These are phyloP conservation scores for Claviceps fusiformis DNA, from an alignment of 2,329 filamentous ascomycete species.

Conservation along the genomic window DNA sequence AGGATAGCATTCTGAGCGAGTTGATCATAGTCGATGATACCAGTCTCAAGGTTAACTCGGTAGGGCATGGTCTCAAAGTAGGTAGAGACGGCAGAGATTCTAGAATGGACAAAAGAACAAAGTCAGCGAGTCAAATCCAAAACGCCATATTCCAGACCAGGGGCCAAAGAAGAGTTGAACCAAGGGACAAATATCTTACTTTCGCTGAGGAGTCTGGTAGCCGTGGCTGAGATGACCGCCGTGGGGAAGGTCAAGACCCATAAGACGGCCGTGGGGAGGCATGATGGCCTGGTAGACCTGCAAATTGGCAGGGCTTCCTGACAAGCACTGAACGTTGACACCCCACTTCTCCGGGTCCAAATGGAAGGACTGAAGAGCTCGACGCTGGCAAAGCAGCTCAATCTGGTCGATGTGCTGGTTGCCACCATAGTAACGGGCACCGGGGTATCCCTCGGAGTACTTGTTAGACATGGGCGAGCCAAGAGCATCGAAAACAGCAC, in stretches of 20 bases:
- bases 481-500: constrained; percentile 93
- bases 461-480: constrained; percentile 96
- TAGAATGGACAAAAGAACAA: constrained; percentile 13
- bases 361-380: constrained; percentile 84
- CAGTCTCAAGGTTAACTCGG: constrained; percentile 75
- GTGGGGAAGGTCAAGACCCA: constrained; percentile 91
- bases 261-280: constrained; percentile 86
- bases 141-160: not conserved
- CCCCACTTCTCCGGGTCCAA: constrained; percentile 84
- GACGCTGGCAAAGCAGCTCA: constrained; percentile 86
- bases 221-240: constrained; percentile 93
- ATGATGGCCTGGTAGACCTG: constrained; percentile 98
- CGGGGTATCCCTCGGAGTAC: constrained; percentile 97
- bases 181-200: constrained; percentile 36
- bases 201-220: constrained; percentile 90
- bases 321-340: constrained; percentile 93
- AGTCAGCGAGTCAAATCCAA: not conserved
- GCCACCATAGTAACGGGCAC: constrained; percentile 96
- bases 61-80: constrained; percentile 99
- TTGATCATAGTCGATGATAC: constrained; percentile 92
- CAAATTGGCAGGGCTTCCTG: constrained; percentile 88
- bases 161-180: not conserved
- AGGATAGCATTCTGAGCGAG: constrained; percentile 81
- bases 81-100: constrained; percentile 91
- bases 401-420: constrained; percentile 98